Conservation (phyloP, 2,329 filamentous ascomycete species). For the Helicocarpus griseus region DNA sequence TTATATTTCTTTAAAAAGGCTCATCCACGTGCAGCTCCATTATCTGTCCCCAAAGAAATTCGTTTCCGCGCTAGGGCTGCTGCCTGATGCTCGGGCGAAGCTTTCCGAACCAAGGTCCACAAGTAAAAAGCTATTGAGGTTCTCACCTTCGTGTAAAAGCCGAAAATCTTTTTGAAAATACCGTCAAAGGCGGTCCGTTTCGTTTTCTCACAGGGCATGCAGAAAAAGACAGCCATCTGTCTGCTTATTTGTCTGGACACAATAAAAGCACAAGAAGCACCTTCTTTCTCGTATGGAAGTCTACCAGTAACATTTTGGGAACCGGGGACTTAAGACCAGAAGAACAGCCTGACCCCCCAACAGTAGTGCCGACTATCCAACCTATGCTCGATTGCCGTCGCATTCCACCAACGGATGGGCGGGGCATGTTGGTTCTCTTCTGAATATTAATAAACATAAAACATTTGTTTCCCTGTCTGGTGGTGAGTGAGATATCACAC, state of each 20-base stretch:
- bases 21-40: background rate
- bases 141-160: background rate
- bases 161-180: background rate
- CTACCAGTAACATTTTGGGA: too few species aligned
- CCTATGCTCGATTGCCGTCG: background rate
- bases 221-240: background rate
- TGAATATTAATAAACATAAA: too few species aligned
- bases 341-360: background rate
- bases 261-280: background rate
- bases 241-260: background rate
- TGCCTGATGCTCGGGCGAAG: background rate
- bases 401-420: background rate
- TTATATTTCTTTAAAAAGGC: background rate
- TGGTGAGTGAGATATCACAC: too few species aligned
- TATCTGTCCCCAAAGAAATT: background rate
- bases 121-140: background rate
- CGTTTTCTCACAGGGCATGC: background rate
- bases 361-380: background rate
- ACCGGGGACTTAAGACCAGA: too few species aligned
- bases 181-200: background rate
- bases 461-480: too few species aligned
- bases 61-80: background rate
- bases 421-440: too few species aligned
- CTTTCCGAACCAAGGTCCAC: background rate
- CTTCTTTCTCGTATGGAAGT: too few species aligned